Conservation (phyloP, 1,284 basidiomycete genomes). For the Ceratobasidium sp. region DNA sequence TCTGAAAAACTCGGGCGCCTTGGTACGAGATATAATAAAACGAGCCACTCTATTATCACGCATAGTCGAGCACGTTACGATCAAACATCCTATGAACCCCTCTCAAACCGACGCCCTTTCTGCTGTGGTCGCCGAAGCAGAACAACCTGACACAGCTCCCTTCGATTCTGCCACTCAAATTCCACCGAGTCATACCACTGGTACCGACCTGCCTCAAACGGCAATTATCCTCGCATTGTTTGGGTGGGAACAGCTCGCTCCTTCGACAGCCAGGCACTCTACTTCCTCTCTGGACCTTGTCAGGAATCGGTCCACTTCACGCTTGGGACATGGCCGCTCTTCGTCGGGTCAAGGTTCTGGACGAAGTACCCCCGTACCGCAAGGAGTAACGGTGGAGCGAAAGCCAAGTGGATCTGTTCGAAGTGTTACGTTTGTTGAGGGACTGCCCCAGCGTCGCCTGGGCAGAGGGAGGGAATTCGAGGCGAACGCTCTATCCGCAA, state of each 20-base stretch:
- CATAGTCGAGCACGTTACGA: slow-evolving; percentile 66
- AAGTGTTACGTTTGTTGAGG: slow-evolving; percentile 37
- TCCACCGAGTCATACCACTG: slow-evolving; percentile 30
- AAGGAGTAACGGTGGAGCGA: slow-evolving; percentile 38
- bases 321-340: slow-evolving; percentile 35
- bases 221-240: slow-evolving; percentile 49
- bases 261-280: slow-evolving; percentile 32
- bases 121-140: slow-evolving; percentile 31
- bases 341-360: slow-evolving; percentile 32
- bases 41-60: slow-evolving; percentile 68
- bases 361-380: slow-evolving; percentile 32
- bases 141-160: slow-evolving; percentile 17
- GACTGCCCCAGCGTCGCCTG: slow-evolving; percentile 38
- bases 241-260: slow-evolving; percentile 48
- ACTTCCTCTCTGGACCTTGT: slow-evolving; percentile 35
- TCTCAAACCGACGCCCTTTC: slow-evolving; percentile 59
- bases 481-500: slow-evolving; percentile 19
- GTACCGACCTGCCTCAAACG: slow-evolving; percentile 44
- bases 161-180: slow-evolving; percentile 44
- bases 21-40: slow-evolving; percentile 70
- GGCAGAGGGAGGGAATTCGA: slow-evolving; percentile 38
- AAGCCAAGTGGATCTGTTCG: slow-evolving; percentile 42
- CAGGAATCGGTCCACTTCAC: slow-evolving; percentile 36
- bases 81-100: slow-evolving; percentile 74
- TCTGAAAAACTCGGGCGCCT: slow-evolving; percentile 71